A percentile compares a stretch with the other conserved stretches of the same genome.
Conservation (phyloP, 176 grass and related monocot genomes). For the Tillandsia leiboldiana region DNA sequence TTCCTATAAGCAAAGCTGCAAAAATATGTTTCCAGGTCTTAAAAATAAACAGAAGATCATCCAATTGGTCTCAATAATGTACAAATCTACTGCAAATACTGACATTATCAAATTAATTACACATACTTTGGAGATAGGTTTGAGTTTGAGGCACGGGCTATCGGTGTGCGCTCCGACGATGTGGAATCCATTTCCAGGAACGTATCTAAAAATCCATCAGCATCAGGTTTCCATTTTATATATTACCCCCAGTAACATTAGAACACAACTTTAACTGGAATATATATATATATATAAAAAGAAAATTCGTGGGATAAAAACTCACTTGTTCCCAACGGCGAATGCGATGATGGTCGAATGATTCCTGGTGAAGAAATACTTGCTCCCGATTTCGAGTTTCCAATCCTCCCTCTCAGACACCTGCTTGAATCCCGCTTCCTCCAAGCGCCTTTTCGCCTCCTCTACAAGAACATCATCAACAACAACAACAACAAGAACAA, state of each 20-base stretch:
- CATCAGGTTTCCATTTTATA: conserved; percentile 4
- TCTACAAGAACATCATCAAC: conserved; percentile 12
- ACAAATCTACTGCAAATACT: conserved; percentile 1
- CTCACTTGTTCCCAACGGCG: conserved; percentile 74
- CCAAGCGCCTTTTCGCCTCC: conserved; percentile 69
- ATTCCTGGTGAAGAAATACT: conserved; percentile 96
- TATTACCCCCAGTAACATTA: conserved; percentile 1
- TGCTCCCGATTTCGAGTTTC: conserved; percentile 56
- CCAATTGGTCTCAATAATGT: too few species aligned
- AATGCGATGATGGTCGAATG: conserved; percentile 86
- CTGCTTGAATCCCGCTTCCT: conserved; percentile 56
- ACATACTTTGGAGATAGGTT: conserved; percentile 85
- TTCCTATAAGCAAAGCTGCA: not conserved
- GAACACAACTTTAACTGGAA: conserved; percentile 3
- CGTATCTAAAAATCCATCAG: conserved; percentile 43
- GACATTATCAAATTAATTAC: not conserved
- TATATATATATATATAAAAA: not conserved
- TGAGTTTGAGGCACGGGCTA: conserved; percentile 92
- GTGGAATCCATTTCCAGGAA: conserved; percentile 80
- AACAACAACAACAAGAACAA: not conserved
- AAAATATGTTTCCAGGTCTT: too few species aligned
- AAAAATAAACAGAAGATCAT: too few species aligned
- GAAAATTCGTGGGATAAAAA: not conserved
- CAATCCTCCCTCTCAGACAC: conserved; percentile 85
- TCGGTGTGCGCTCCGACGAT: conserved; percentile 87